These are phyloP conservation scores for Aspergillus conjunctus DNA, from an alignment of 495 filamentous ascomycete genomes.

Conservation along the genomic window DNA sequence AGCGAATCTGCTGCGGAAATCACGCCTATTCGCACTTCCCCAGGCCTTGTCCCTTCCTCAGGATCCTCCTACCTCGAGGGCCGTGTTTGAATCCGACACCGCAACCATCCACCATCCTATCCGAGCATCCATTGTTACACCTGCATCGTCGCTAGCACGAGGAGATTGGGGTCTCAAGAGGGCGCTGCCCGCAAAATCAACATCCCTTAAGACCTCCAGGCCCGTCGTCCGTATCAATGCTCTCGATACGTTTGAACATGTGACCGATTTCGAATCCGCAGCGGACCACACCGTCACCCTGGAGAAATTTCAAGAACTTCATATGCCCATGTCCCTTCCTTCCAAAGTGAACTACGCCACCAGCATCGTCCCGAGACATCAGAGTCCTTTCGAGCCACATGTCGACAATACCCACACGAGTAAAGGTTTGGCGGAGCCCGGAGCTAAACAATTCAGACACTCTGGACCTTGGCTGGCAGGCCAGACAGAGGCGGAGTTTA, in stretches of 20 bases:
- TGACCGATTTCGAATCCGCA: constrained; percentile 87
- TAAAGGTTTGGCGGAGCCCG: constrained; percentile 31
- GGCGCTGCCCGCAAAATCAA: constrained; percentile 73
- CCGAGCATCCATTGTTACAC: constrained; percentile 81
- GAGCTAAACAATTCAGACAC: constrained; percentile 45
- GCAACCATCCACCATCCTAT: constrained; percentile 79
- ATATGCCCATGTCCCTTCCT: constrained; percentile 62
- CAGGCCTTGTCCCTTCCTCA: constrained; percentile 53
- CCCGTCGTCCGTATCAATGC: constrained; percentile 70
- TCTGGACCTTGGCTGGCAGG: constrained; percentile 80
- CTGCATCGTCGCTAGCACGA: constrained; percentile 65
- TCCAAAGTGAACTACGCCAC: constrained; percentile 33
- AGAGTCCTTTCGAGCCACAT: constrained; percentile 54
- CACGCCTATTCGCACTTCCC: constrained; percentile 66
- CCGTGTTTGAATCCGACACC: constrained; percentile 57
- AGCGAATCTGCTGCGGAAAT: constrained; percentile 64
- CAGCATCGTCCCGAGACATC: constrained; percentile 38
- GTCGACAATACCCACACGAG: constrained; percentile 51
- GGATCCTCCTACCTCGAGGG: constrained; percentile 42
- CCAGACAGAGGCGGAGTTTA: constrained; percentile 72
- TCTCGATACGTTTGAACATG: constrained; percentile 85
- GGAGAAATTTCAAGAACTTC: constrained; percentile 83
- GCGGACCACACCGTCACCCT: constrained; percentile 80
- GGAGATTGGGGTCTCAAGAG: constrained; percentile 98
- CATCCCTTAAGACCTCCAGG: constrained; percentile 63